phyloP scores from a whole-genome alignment of 1,284 basidiomycete genomes.

The Malassezia equina region DNA sequence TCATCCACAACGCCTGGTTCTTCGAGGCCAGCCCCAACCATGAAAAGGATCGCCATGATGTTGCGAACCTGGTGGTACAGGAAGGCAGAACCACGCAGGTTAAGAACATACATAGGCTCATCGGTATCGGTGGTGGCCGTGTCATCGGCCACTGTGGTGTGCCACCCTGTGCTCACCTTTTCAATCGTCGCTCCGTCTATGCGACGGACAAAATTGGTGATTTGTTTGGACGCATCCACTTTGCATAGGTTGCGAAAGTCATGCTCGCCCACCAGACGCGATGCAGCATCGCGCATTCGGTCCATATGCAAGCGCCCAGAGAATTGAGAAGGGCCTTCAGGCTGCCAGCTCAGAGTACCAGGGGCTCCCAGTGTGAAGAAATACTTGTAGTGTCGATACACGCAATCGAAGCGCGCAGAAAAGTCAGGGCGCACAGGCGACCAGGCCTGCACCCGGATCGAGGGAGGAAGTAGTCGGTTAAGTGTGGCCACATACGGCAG shows the following conservation, averaged over 20 bases:
- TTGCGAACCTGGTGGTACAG: conserved; percentile 95
- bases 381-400: conserved; percentile 90
- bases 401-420: conserved; percentile 79
- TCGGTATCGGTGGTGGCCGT: not conserved
- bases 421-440: conserved; percentile 72
- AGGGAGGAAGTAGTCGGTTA: conserved; percentile 78
- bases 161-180: conserved; percentile 30
- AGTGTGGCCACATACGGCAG: conserved; percentile 69
- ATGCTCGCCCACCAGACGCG: conserved; percentile 70
- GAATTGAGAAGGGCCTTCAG: conserved; percentile 8
- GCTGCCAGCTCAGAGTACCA: conserved; percentile 15
- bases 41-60: conserved; percentile 83
- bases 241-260: conserved; percentile 95
- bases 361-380: conserved; percentile 55
- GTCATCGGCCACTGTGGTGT: not conserved
- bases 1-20: conserved; percentile 61
- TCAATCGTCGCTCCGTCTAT: conserved; percentile 61
- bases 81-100: conserved; percentile 79
- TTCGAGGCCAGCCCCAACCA: conserved; percentile 76
- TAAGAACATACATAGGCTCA: conserved; percentile 59
- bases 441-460: conserved; percentile 89
- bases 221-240: conserved; percentile 86
- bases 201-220: conserved; percentile 63
- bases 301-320: conserved; percentile 24
- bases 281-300: conserved; percentile 68